Evolutionary conservation across 495 filamentous ascomycete species (phyloP).

Genomic region (Terfezia boudieri): DNA sequence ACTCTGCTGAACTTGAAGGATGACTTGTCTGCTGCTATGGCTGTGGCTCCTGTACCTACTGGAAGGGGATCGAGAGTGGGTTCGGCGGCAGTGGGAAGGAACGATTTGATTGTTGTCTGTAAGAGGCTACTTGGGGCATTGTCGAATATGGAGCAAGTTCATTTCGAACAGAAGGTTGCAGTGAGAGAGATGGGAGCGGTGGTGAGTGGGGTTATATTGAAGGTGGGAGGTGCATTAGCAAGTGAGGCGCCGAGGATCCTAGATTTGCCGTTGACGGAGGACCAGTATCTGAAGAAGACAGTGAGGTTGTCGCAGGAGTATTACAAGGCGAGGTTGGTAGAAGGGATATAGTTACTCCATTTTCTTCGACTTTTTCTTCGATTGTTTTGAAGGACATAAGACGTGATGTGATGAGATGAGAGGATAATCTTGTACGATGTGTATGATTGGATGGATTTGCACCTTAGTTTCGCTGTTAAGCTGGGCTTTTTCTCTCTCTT

Average conservation of each 20-base stretch:
- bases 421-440: too few relatives aligned
- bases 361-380: too few relatives aligned
- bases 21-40: constrained; percentile 8
- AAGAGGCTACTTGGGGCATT: constrained; percentile 41
- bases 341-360: background rate
- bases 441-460: too few relatives aligned
- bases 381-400: too few relatives aligned
- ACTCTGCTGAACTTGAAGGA: constrained; percentile 28
- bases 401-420: too few relatives aligned
- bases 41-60: constrained; percentile 1
- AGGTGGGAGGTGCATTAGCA: constrained; percentile 29
- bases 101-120: constrained; percentile 35
- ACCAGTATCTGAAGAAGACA: constrained; percentile 43
- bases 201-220: constrained; percentile 38
- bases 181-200: constrained; percentile 53
- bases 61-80: constrained; percentile 8
- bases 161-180: constrained; percentile 31
- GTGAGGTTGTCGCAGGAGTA: constrained; percentile 46
- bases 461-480: too few relatives aligned
- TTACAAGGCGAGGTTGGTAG: constrained; percentile 24
- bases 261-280: constrained; percentile 46
- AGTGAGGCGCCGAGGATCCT: constrained; percentile 30
- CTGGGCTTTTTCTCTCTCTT: too few relatives aligned
- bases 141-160: constrained; percentile 28
- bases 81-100: constrained; percentile 13